Base-by-base conservation (phyloP, 2,329 filamentous ascomycete species). In the Calonectria hongkongensis region DNA sequence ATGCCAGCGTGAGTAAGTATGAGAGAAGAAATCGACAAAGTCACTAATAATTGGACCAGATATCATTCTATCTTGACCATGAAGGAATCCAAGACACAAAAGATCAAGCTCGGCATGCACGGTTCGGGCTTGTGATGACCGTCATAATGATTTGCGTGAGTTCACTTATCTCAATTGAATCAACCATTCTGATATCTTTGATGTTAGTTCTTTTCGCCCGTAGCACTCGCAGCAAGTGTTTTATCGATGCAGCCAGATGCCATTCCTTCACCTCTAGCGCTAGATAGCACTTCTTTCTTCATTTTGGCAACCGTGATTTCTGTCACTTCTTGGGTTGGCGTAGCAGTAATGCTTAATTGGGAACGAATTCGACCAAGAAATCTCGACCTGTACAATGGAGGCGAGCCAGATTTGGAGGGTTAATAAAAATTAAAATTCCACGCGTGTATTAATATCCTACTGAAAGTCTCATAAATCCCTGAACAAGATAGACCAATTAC, bases 141-240 rank as follows among this genome's bases (percentile, higher is more conserved):
- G 10, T 60, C 4, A 15, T 60, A 9, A 60, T 60, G 33, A 60
- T 60, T 18, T 60, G 54, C 12, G 54, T 60, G 13, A 1, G 54
- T 41, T n/a, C 3, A 2, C 2, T 13, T 18, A 47, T 1, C 7
- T 10, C 2, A 48, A 21, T 25, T 21, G 2, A 41, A 10, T 18
- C 3, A 54, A 2, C 15, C 13, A 8, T 4, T 41, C 18, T 39
- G 18, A 27, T 33, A 33, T 9, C 21, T 18, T 7, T 10, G 10
- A 21, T 5, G 10, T 3, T 10, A 60, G 54, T 3, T 41, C 3
- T 60, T 60, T 39, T 60, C 54, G 3, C 54, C 54, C 0, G 39
- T 41, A 10, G 54, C 54, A 41, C 54, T 60, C 2, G 54, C 54
- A 3, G 54, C 54, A 7, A 60, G 54, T 8, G 27, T 60, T 10